Evolutionary conservation across 768 basidiomycete genomes (phyloP), one percentile per base, ranked within the genome.

Genomic region (Piloderma croceum): DNA sequence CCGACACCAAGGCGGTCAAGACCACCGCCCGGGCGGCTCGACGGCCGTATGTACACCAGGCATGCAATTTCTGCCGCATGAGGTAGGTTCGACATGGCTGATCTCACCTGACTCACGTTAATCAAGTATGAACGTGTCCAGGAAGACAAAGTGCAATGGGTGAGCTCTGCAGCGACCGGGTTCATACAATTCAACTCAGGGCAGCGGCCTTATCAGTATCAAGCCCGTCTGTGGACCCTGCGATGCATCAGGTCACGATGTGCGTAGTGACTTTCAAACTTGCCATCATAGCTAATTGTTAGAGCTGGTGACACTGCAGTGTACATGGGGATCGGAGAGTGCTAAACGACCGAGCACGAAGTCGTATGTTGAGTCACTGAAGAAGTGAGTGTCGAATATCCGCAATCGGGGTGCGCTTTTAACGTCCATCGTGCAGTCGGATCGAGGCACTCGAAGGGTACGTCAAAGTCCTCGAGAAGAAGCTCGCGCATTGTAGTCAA

Each of bases 131-230:
- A n/a, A n/a, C n/a, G n/a, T n/a, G n/a, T 29, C 10, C 40, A 62
- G 61, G 29, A 63, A 63, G 45, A 58, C 55, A 36, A 61, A 58
- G 32, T 63, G 61, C 43, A 60, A 63, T 34, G 61, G n/a, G n/a
- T n/a, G n/a, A n/a, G n/a, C n/a, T n/a, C n/a, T n/a, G n/a, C n/a
- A n/a, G n/a, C n/a, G n/a, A n/a, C n/a, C n/a, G n/a, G n/a, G n/a
- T n/a, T n/a, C n/a, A n/a, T n/a, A n/a, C n/a, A n/a, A n/a, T n/a
- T n/a, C n/a, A n/a, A n/a, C n/a, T n/a, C n/a, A n/a, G n/a, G n/a
- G n/a, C n/a, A n/a, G n/a, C n/a, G n/a, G n/a, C n/a, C n/a, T n/a
- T n/a, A n/a, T n/a, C n/a, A n/a, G 61, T 7, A 38, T 48, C 18
- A 46, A 54, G 17, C 61, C 61, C 2, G 46, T 54, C 7, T 63